Evolutionary conservation across 352 stramenopile species (phyloP), one percentile per base, ranked within the genome.

Genomic region (Pythium insidiosum): DNA sequence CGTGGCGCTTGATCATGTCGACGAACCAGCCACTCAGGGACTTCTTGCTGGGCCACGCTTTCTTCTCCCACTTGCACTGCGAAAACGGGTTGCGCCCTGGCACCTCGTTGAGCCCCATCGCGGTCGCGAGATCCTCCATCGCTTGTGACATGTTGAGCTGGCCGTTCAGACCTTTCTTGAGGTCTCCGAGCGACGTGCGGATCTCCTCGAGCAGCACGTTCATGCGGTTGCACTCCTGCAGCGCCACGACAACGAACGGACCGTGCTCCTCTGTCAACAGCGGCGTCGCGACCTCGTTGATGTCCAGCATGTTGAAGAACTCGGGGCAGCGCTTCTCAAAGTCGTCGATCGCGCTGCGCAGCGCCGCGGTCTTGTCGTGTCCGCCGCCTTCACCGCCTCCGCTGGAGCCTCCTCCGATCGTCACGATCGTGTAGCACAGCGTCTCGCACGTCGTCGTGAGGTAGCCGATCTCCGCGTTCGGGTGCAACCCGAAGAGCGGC

Each of bases 101-200:
- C 61, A 97, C 90, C 63, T 98, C 75, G 62, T 98, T 97, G 16
- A 98, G 66, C 9, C 63, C 59, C 52, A 98, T 94, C 7, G 91
- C 89, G 25, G 68, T 95, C 19, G 81, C 82, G 23, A 97, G 70
- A 54, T 97, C 91, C 52, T 97, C 91, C 88, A 97, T 97, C 6
- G 83, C 63, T 46, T 95, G 82, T 11, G 84, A 96, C 87, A 97
- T 97, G 74, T 98, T 98, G 11, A 97, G 71, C 53, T 98, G 87
- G 2, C 92, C 94, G 45, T 97, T 97, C 3, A 98, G 66, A 24
- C 91, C 94, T 49, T 98, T 98, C 54, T 98, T 95, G 31, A 98
- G 63, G 39, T 98, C 94, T 1, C 82, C 62, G 7, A 98, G 66
- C 3, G 89, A 96, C 25, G 80, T 68, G 18, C 79, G 75, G 47